phyloP scores from a whole-genome alignment of 2,329 filamentous ascomycete genomes.

The Nectriaceae sp. region DNA sequence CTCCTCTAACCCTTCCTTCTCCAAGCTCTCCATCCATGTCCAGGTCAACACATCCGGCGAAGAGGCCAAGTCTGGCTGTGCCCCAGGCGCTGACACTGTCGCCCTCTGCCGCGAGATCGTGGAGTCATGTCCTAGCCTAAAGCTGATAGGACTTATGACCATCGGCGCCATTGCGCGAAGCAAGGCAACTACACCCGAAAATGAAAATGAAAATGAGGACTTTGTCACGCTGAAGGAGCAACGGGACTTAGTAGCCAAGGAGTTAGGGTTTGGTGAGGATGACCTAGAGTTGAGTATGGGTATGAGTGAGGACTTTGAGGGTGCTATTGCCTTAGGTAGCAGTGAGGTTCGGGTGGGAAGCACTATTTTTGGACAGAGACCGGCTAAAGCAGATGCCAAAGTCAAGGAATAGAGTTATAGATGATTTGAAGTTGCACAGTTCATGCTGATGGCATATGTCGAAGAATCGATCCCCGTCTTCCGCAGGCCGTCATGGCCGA shows the following conservation, averaged over 20 bases:
- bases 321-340: slow-evolving; percentile 80
- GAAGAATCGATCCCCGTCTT: too few relatives aligned
- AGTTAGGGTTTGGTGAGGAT: slow-evolving; percentile 46
- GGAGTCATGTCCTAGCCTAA: slow-evolving; percentile 70
- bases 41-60: slow-evolving; percentile 97
- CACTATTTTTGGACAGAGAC: slow-evolving; percentile 87
- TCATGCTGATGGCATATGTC: too few relatives aligned
- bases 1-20: slow-evolving; percentile 37
- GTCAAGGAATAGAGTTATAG: slow-evolving; percentile 49
- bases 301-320: slow-evolving; percentile 97
- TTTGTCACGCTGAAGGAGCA: slow-evolving; percentile 71
- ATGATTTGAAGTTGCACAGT: too few relatives aligned
- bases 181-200: slow-evolving; percentile 69
- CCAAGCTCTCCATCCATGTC: slow-evolving; percentile 73
- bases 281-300: slow-evolving; percentile 93
- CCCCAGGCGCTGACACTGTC: slow-evolving; percentile 63
- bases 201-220: slow-evolving; percentile 94
- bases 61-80: slow-evolving; percentile 78
- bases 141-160: slow-evolving; percentile 87
- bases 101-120: slow-evolving; percentile 70
- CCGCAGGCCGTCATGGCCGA: too few relatives aligned
- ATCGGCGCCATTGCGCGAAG: slow-evolving; percentile 93
- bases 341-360: slow-evolving; percentile 90
- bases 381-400: slow-evolving; percentile 76
- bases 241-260: slow-evolving; percentile 67